These are phyloP conservation scores for Echeveria elegans DNA, from an alignment of 164 flowering plant genomes.

Conservation along the genomic window DNA sequence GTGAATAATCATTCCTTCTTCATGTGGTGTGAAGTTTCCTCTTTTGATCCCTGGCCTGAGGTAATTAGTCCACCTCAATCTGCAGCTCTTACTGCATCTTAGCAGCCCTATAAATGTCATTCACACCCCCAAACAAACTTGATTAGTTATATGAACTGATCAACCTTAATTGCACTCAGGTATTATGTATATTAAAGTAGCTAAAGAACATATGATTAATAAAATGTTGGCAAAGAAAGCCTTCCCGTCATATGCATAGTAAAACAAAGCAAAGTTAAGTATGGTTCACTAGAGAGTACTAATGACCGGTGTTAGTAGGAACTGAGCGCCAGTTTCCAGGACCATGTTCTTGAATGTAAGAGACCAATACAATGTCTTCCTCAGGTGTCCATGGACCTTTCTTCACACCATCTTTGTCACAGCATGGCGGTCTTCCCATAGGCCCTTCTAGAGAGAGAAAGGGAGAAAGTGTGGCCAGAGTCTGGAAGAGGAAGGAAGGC, in stretches of 20 bases:
- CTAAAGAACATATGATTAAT: no score
- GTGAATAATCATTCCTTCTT: conserved; percentile 87
- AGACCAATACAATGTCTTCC: conserved; percentile 61
- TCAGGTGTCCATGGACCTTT: conserved; percentile 99
- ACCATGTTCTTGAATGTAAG: conserved; percentile 79
- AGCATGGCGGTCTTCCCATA: conserved; percentile 78
- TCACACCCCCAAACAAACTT: background rate
- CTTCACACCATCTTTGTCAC: conserved; percentile 82
- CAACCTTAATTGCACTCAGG: background rate
- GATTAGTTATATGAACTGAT: background rate
- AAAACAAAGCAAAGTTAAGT: no score
- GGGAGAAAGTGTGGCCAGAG: background rate
- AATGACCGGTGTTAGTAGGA: conserved; percentile 61
- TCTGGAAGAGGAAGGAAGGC: background rate
- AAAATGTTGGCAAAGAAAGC: no score
- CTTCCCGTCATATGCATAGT: no score
- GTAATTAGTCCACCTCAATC: conserved; percentile 93
- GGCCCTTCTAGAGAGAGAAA: background rate
- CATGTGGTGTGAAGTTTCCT: conserved; percentile 87
- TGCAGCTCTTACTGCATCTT: conserved; percentile 95
- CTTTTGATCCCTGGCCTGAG: conserved; percentile 88
- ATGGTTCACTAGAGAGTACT: background rate
- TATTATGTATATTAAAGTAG: no score
- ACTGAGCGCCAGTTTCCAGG: conserved; percentile 71
- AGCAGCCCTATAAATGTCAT: conserved; percentile 38